phyloP scores from a whole-genome alignment of 805 yeast species.

The Teunomyces tritomae region DNA sequence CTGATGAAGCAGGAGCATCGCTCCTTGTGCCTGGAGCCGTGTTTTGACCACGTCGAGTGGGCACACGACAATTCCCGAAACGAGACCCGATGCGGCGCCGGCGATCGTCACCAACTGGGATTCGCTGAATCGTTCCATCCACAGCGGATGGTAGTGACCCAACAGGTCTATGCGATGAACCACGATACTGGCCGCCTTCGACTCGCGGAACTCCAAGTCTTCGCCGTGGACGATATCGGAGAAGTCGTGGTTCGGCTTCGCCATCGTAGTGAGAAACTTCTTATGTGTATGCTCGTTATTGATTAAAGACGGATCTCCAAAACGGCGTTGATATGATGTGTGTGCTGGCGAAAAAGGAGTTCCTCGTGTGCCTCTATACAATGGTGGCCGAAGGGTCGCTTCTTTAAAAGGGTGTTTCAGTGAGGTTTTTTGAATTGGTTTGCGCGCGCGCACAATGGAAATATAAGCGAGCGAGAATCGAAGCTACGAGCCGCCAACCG shows the following conservation, averaged over 20 bases:
- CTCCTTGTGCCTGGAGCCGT: slow-evolving; percentile 88
- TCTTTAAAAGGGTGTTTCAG: neutral
- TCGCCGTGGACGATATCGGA: slow-evolving; percentile 39
- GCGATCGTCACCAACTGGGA: slow-evolving; percentile 69
- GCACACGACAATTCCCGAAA: slow-evolving; percentile 87
- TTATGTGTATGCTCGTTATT: no score
- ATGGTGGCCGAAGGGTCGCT: neutral
- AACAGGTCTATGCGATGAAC: slow-evolving; percentile 4
- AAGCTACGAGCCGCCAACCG: no score
- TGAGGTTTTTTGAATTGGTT: neutral
- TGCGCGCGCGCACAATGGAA: neutral
- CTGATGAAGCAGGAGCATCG: slow-evolving; percentile 20
- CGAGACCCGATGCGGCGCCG: slow-evolving; percentile 92
- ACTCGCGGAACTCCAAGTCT: slow-evolving; percentile 31
- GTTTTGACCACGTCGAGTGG: slow-evolving; percentile 97
- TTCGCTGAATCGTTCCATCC: slow-evolving; percentile 3
- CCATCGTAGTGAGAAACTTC: neutral
- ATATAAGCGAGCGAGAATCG: neutral
- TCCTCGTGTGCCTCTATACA: neutral
- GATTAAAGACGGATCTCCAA: neutral
- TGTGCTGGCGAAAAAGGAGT: no score
- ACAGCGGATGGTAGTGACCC: slow-evolving; percentile 1
- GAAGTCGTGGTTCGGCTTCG: slow-evolving; percentile 19
- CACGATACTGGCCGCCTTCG: slow-evolving; percentile 15
- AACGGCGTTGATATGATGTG: neutral